These are phyloP conservation scores for Zoysia matrella DNA, from an alignment of 202 grass and related monocot species.

Conservation along the genomic window DNA sequence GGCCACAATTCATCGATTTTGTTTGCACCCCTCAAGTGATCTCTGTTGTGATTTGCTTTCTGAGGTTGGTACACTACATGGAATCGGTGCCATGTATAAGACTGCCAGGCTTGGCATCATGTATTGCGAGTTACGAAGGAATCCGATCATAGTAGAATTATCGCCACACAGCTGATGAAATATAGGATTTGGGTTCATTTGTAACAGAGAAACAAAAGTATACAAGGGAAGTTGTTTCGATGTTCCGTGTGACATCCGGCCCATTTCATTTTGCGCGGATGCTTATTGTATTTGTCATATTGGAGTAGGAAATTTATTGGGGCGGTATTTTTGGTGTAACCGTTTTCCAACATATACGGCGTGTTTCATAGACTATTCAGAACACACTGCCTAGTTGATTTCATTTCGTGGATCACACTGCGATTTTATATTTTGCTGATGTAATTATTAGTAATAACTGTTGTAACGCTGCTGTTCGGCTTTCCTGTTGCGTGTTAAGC, in stretches of 20 bases:
- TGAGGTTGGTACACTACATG: constrained; percentile 21
- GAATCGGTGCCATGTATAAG: constrained; percentile 29
- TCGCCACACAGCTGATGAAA: constrained; percentile 21
- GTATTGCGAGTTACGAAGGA: constrained; percentile 29
- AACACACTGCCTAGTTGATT: neutral
- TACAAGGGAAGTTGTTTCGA: constrained; percentile 17
- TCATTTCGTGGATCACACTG: neutral
- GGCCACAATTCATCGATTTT: constrained; percentile 97
- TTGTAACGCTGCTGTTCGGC: neutral
- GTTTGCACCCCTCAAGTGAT: constrained; percentile 81
- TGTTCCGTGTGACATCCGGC: constrained; percentile 10
- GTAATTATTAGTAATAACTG: neutral
- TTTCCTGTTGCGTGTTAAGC: neutral
- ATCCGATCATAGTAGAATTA: constrained; percentile 41
- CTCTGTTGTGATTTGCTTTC: neutral
- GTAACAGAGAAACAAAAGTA: constrained; percentile 46
- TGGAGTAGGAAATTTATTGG: neutral
- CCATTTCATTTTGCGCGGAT: constrained; percentile 35
- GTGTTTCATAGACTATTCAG: neutral
- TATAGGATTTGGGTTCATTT: constrained; percentile 29
- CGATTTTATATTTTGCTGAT: constrained; percentile 10
- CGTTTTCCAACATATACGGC: constrained; percentile 33
- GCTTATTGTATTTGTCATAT: constrained; percentile 35
- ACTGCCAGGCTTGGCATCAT: constrained; percentile 6
- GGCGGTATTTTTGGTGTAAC: constrained; percentile 23